Base-by-base conservation (phyloP, 352 stramenopile genomes). In the Phytophthora fragariae region DNA sequence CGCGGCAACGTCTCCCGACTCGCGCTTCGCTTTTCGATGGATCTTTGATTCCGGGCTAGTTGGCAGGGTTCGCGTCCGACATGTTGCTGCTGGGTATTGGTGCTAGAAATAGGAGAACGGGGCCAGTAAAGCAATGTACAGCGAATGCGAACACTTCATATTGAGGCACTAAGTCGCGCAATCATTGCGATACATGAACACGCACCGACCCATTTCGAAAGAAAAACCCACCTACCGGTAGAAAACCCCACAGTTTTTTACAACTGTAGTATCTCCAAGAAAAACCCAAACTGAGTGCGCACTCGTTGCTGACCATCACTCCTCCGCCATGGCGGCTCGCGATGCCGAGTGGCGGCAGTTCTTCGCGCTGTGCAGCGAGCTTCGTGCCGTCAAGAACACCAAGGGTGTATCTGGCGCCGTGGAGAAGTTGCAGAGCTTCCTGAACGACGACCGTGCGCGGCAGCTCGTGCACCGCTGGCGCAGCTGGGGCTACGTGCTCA, bases 401-500 rank as follows among this genome's bases (percentile, higher is more conserved):
- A 92, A 82, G 14, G 63, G 82, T 9, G 86, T 80, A 17, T 21
- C 21, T 1, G 41, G 54, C 2, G 68, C 78, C 29, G 61, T 93
- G 9, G 58, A 73, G 5, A 61, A 87, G 27, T 46, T 85, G 21
- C 81, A 92, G 74, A 53, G 19, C 14, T 93, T 92, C 52, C 63
- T 96, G 55, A 72, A 63, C 31, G 77, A 88, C 56, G 72, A 90
- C n/a, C 61, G 59, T 41, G 75, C 68, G 37, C 86, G 86, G 19
- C 73, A 83, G 52, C 74, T 83, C 46, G 77, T 96, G 50, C 87
- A 92, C 69, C 88, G 87, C 57, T 96, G 87, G 89, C 82, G 82
- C 57, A 81, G 72, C 10, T 96, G 89, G 89, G 85, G 86, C 5
- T 79, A 84, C 56, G 52, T 94, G 33, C 70, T 94, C 35, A 79